Conservation (phyloP, 129 eudicot genomes). For the Artemisia argyi region DNA sequence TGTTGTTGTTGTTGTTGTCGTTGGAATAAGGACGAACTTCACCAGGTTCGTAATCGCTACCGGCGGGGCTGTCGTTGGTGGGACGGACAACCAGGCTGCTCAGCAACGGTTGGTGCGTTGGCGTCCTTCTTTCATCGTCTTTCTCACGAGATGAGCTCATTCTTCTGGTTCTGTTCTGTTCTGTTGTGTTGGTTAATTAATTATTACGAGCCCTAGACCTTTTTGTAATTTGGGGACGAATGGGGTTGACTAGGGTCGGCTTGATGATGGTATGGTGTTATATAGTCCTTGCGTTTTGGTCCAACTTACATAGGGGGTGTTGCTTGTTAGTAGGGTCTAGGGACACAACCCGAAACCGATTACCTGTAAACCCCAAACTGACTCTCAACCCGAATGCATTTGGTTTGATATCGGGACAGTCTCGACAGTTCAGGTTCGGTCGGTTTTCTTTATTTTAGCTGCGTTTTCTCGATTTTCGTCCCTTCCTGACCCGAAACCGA, state of each 20-base stretch:
- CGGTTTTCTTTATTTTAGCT: no score
- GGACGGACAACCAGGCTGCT: constrained; percentile 97
- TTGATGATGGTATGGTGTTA: background rate
- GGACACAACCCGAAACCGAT: no score
- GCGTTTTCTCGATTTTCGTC: no score
- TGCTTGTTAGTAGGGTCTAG: no score
- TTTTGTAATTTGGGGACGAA: constrained; percentile 7
- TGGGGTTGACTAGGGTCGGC: background rate
- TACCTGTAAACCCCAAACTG: no score
- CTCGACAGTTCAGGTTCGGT: no score
- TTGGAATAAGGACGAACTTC: constrained; percentile 80
- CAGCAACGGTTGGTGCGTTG: constrained; percentile 81
- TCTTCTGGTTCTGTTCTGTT: constrained; percentile 21
- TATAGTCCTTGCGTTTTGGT: no score
- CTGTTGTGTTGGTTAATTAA: constrained; percentile 6
- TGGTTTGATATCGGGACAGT: no score
- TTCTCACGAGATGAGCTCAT: constrained; percentile 53
- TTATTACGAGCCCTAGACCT: constrained; percentile 23
- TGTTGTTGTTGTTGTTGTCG: constrained; percentile 29
- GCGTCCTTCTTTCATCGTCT: constrained; percentile 54
- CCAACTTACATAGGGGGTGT: no score
- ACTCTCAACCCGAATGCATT: no score
- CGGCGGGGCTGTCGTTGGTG: constrained; percentile 50
- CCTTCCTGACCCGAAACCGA: no score
- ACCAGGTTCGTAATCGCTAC: constrained; percentile 90